Evolutionary conservation across 2,329 filamentous ascomycete genomes (phyloP).

Genomic region (Domatiomyces catenatus): DNA sequence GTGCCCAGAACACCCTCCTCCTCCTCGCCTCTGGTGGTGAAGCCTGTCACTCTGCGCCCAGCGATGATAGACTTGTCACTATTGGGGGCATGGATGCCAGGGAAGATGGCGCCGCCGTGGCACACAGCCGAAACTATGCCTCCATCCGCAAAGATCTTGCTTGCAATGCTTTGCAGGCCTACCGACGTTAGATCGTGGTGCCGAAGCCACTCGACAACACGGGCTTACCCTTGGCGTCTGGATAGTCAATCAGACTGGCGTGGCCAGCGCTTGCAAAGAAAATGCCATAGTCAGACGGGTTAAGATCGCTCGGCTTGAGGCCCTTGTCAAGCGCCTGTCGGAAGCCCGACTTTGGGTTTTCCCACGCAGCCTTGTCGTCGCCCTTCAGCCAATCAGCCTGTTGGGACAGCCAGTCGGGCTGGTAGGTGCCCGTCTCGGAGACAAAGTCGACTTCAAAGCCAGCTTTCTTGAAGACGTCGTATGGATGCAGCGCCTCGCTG

Average conservation of each 20-base stretch:
- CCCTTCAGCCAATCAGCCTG: slow-evolving; percentile 22
- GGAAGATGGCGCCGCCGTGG: slow-evolving; percentile 27
- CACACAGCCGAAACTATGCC: slow-evolving; percentile 25
- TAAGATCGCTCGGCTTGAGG: slow-evolving; percentile 19
- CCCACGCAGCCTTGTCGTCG: slow-evolving; percentile 22
- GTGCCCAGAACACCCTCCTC: slow-evolving; percentile 23
- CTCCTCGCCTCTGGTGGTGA: slow-evolving; percentile 24
- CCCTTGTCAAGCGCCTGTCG: slow-evolving; percentile 21
- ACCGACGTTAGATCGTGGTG: neutral
- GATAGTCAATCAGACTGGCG: slow-evolving; percentile 28
- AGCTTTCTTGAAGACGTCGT: slow-evolving; percentile 27
- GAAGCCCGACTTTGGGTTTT: slow-evolving; percentile 21
- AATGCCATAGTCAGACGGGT: slow-evolving; percentile 21
- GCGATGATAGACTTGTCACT: slow-evolving; percentile 22
- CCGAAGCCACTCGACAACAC: slow-evolving; percentile 11
- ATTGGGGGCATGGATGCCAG: slow-evolving; percentile 20
- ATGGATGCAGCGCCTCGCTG: slow-evolving; percentile 35
- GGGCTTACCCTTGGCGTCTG: slow-evolving; percentile 21
- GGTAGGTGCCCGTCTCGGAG: slow-evolving; percentile 26
- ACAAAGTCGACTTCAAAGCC: slow-evolving; percentile 26
- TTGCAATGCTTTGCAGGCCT: slow-evolving; percentile 16
- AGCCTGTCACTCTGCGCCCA: slow-evolving; percentile 25
- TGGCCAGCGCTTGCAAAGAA: slow-evolving; percentile 30
- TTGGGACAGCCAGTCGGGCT: slow-evolving; percentile 25
- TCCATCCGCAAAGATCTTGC: slow-evolving; percentile 19